Base-by-base conservation (phyloP, 2,329 filamentous ascomycete genomes). In the Aspergillus hiratsukae region DNA sequence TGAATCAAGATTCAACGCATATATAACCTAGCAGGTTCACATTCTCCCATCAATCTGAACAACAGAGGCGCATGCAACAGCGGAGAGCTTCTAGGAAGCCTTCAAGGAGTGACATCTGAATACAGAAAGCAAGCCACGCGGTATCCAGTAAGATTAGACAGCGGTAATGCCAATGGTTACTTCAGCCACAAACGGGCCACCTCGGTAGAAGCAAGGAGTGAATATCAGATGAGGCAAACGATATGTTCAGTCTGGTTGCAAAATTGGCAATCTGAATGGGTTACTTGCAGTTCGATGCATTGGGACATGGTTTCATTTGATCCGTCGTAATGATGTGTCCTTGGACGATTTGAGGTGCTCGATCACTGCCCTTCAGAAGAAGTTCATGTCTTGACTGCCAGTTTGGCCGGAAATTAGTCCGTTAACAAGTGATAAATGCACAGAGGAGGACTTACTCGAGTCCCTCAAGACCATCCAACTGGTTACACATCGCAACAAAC, bases 401-500 rank as follows among this genome's bases (percentile, higher is more conserved):
- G 58, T 63, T 35, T 1, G 3, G 5, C 31, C 31, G 11, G 14
- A 17, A 6, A 6, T 49, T 57, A 48, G 45, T 55, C 48, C 43
- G 29, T 52, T 45, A 49, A 55, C 54, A 56, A 48, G 57, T 56
- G 57, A 53, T 54, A 49, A 52, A n/a, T 46, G 21, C 54, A 58
- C 54, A 51, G 46, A 52, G 45, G 40, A 57, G 35, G 57, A 58
- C 83, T 75, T 87, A 88, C 84, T 84, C 88, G 76, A 90, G 86
- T 74, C 94, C 91, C 78, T 90, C 88, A 78, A 97, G 86, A 77
- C 97, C 92, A 83, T 97, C 92, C 72, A 97, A 88, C 81, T 96
- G 92, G 80, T 96, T 97, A 83, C 91, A 96, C 88, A 97, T 90
- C 70, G 92, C 92, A 73, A 97, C 92, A 76, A 97, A 97, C 77